phyloP scores from a whole-genome alignment of 1,139 yeast species.

The Candida tropicalis region DNA sequence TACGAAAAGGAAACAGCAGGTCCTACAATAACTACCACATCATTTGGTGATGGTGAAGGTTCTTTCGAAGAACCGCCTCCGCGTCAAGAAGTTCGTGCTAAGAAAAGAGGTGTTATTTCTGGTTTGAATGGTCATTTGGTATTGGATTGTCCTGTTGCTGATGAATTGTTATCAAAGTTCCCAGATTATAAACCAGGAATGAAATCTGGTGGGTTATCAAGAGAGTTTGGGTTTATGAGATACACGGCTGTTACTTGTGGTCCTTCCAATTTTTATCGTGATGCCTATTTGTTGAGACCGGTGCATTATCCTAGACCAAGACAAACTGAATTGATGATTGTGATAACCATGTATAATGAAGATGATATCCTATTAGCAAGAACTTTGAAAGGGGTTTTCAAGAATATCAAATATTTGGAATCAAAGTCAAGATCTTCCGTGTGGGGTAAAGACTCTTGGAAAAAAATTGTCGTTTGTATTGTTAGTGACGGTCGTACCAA shows the following conservation, averaged over 20 bases:
- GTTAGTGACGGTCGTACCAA: conserved; percentile 53
- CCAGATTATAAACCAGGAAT: conserved; percentile 39
- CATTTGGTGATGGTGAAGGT: conserved; percentile 30
- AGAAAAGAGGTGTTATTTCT: conserved; percentile 42
- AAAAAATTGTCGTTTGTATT: conserved; percentile 50
- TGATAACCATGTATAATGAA: conserved; percentile 50
- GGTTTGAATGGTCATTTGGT: conserved; percentile 53
- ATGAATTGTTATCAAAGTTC: conserved; percentile 45
- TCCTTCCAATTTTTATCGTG: conserved; percentile 48
- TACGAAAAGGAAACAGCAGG: conserved; percentile 2
- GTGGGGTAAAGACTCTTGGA: conserved; percentile 56
- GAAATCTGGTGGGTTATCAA: conserved; percentile 44
- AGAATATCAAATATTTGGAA: conserved; percentile 50
- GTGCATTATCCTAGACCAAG: conserved; percentile 49
- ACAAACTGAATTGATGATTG: conserved; percentile 50
- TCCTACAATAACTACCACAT: conserved; percentile 23
- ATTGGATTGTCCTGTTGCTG: conserved; percentile 53
- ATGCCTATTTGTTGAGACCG: conserved; percentile 49
- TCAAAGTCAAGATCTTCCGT: conserved; percentile 43
- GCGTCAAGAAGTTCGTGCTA: conserved; percentile 37
- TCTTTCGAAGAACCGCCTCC: conserved; percentile 32
- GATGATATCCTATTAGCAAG: conserved; percentile 50
- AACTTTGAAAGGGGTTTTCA: conserved; percentile 50
- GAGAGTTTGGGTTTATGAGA: conserved; percentile 53
- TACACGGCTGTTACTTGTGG: conserved; percentile 55